Conservation (phyloP, 2,329 filamentous ascomycete genomes). For the Phaeoacremonium minimum region DNA sequence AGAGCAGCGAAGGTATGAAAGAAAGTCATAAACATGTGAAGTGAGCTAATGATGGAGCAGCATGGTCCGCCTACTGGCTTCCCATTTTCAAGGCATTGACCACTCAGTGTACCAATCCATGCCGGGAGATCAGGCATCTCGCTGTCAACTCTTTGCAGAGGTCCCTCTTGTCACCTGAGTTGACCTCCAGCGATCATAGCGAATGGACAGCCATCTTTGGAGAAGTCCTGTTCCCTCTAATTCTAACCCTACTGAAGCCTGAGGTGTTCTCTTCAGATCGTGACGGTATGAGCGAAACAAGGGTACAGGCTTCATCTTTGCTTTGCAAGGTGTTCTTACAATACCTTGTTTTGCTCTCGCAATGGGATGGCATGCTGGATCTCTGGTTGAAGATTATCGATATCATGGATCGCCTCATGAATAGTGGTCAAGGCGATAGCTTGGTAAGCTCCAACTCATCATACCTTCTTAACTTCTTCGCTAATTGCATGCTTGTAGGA, state of each 20-base stretch:
- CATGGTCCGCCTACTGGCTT: constrained; percentile 97
- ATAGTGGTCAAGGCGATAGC: constrained; percentile 87
- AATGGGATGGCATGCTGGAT: constrained; percentile 85
- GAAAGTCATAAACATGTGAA: neutral
- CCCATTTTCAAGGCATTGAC: constrained; percentile 88
- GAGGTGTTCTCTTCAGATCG: constrained; percentile 92
- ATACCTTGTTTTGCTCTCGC: constrained; percentile 79
- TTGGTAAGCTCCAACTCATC: constrained; percentile 57
- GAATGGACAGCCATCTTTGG: constrained; percentile 96
- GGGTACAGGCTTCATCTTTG: constrained; percentile 85
- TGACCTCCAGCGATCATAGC: constrained; percentile 77
- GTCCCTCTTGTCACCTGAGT: constrained; percentile 76
- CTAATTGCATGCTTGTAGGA: constrained; percentile 49
- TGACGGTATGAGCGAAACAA: constrained; percentile 90
- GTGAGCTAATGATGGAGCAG: constrained; percentile 37
- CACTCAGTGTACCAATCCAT: constrained; percentile 89
- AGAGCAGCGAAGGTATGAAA: constrained; percentile 69
- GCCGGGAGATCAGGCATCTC: constrained; percentile 84
- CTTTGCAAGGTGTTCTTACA: constrained; percentile 95
- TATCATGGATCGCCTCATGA: constrained; percentile 94
- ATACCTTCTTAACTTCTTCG: neutral
- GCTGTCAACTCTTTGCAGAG: constrained; percentile 84
- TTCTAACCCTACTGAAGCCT: constrained; percentile 81
- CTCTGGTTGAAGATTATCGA: constrained; percentile 90
- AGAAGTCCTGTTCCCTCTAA: constrained; percentile 89